These are phyloP conservation scores for Triadica sebifera DNA, from an alignment of 345 rosid genomes.

Conservation along the genomic window DNA sequence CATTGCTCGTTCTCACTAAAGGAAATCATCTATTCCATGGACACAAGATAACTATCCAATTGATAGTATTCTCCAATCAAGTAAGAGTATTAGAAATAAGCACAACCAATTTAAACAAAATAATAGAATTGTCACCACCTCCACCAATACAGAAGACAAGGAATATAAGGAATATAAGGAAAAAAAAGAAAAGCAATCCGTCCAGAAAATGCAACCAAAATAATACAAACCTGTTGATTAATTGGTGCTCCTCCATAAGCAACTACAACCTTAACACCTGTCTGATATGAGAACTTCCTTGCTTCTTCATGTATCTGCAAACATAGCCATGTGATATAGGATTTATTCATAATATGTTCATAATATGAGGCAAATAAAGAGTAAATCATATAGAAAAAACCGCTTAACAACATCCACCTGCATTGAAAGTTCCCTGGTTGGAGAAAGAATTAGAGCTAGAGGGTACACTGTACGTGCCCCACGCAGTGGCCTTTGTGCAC, in stretches of 20 bases:
- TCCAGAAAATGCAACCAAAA: neutral
- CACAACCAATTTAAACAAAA: neutral
- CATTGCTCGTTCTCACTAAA: neutral
- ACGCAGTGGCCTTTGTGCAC: constrained; percentile 66
- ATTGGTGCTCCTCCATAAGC: constrained; percentile 99
- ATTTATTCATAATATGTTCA: too few relatives aligned
- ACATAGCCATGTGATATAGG: neutral
- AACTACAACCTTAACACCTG: constrained; percentile 96
- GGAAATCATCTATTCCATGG: neutral
- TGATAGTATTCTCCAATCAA: neutral
- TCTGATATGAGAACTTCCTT: constrained; percentile 90
- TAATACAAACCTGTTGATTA: constrained; percentile 63
- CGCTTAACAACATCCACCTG: constrained; percentile 53
- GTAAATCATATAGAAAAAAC: neutral
- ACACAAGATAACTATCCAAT: neutral
- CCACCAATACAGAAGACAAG: neutral
- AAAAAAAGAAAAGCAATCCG: neutral
- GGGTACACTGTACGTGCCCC: constrained; percentile 85
- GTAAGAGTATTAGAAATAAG: neutral
- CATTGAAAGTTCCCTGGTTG: constrained; percentile 92
- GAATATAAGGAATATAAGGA: neutral
- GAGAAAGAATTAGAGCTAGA: constrained; percentile 92
- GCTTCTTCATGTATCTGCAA: constrained; percentile 98
- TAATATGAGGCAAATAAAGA: neutral
- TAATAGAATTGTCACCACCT: neutral